Conservation (phyloP, 2,329 filamentous ascomycete species). For the Scolecobasidium constrictum region DNA sequence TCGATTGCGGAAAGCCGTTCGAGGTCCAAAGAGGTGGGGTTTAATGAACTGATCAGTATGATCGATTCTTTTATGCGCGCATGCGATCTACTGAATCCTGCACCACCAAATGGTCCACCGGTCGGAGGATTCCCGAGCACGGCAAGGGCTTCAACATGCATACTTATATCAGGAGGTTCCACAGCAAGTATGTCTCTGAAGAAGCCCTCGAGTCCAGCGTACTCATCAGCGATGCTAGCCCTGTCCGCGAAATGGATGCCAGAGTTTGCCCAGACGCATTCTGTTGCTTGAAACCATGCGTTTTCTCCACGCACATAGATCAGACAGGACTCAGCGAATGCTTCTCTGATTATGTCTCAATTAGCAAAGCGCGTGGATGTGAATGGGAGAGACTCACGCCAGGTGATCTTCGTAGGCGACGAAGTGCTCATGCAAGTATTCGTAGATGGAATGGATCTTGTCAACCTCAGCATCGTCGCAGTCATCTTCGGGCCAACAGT, state of each 20-base stretch:
- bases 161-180: slow-evolving; percentile 5
- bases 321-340: slow-evolving; percentile 1
- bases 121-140: background rate
- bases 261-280: slow-evolving; percentile 11
- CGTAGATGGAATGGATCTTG: background rate
- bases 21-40: slow-evolving; percentile 1
- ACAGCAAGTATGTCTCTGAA: slow-evolving; percentile 8
- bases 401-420: too few relatives aligned
- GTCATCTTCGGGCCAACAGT: too few relatives aligned
- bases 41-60: slow-evolving; percentile 9
- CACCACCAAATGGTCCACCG: too few relatives aligned
- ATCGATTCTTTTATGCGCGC: slow-evolving; percentile 7
- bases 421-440: too few relatives aligned
- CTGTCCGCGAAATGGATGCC: slow-evolving; percentile 9
- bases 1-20: background rate
- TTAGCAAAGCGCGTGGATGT: background rate
- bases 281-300: slow-evolving; percentile 9
- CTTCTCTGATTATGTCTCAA: slow-evolving; percentile 1
- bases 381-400: too few relatives aligned
- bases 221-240: slow-evolving; percentile 6
- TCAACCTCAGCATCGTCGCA: background rate
- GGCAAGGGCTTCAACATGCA: slow-evolving; percentile 8
- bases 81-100: too few relatives aligned
- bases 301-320: slow-evolving; percentile 7
- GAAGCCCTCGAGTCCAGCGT: background rate